Base-by-base conservation (phyloP, 1,139 yeast genomes). In the Pichia sp. region DNA sequence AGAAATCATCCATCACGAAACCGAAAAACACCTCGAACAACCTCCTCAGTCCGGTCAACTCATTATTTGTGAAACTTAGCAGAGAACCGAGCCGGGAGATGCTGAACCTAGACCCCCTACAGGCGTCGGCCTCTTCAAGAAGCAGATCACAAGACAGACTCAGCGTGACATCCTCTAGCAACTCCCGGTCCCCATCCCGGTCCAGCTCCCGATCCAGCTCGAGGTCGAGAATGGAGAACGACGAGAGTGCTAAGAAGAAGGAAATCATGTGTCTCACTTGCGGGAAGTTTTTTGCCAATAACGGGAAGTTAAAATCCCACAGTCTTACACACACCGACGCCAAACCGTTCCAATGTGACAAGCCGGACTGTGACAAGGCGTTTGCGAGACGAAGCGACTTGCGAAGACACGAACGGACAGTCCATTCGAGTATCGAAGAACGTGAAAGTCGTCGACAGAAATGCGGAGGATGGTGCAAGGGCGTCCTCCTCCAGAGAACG, bases 301-400 rank as follows among this genome's bases (percentile, higher is more conserved):
- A 40, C 20, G 17, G 37, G n/a, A 40, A 40, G 21, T 24, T 40
- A n/a, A 40, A 40, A 34, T 40, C 43, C 2, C 43, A 40, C 30
- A 31, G 17, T 12, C 30, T 33, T 12, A 40, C 43, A 8, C 40
- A 42, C 20, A 24, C 34, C 8, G 28, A 42, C 19, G 20, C n/a
- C 4, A 34, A 30, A 24, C 19, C 46, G 5, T 43, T 27, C 18
- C 20, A 27, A 28, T 43, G 46, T 20, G 15, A 22, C 6, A n/a
- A 33, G 3, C 14, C 4, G 9, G 15, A 27, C 12, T 93, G 99
- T 67, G 93, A 94, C 8, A 89, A 89, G 66, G 95, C 96, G 5
- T 93, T 93, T 75, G 97, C 98, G 1, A 72, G 99, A 48, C 96
- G 89, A 61, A 97, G 91, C 60, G 99, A 93, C 67, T 72, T 95